Percentiles rank a stretch among this genome's conserved stretches.
These are phyloP conservation scores for Tardiomyces blankii DNA, from an alignment of 1,139 yeast genomes.

Conservation along the genomic window DNA sequence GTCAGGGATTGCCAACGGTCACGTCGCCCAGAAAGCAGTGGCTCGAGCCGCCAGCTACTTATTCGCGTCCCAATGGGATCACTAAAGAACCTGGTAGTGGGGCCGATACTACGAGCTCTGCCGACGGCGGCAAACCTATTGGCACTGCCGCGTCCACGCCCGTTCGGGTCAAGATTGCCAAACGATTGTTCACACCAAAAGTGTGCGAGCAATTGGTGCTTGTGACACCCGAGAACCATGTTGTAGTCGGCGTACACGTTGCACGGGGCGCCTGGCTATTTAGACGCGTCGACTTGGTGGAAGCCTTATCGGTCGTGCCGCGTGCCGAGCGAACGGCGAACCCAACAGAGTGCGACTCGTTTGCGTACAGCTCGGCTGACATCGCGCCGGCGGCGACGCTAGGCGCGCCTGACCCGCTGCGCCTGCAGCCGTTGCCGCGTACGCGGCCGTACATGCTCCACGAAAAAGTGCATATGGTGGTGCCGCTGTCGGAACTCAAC, in stretches of 20 bases:
- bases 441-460: slow-evolving; percentile 7
- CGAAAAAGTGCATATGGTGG: slow-evolving; percentile 4
- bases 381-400: neutral
- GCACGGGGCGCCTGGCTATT: slow-evolving; percentile 54
- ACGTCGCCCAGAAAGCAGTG: too few relatives aligned
- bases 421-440: neutral
- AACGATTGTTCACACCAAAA: slow-evolving; percentile 55
- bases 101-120: too few relatives aligned
- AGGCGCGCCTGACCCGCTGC: neutral
- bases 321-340: neutral
- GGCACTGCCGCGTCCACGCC: too few relatives aligned
- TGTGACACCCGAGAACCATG: slow-evolving; percentile 38
- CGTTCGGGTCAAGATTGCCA: slow-evolving; percentile 28
- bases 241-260: slow-evolving; percentile 52
- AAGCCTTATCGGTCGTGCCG: slow-evolving; percentile 14
- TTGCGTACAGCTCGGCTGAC: neutral
- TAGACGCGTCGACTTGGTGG: slow-evolving; percentile 37
- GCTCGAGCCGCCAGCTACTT: too few relatives aligned
- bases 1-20: too few relatives aligned
- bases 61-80: too few relatives aligned
- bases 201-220: slow-evolving; percentile 63
- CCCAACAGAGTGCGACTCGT: neutral
- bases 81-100: too few relatives aligned
- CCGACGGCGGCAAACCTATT: too few relatives aligned
- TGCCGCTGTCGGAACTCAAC: slow-evolving; percentile 21